Evolutionary conservation across 306 rosid genomes (phyloP), one percentile per base, ranked within the genome.

Genomic region (Abrus precatorius): DNA sequence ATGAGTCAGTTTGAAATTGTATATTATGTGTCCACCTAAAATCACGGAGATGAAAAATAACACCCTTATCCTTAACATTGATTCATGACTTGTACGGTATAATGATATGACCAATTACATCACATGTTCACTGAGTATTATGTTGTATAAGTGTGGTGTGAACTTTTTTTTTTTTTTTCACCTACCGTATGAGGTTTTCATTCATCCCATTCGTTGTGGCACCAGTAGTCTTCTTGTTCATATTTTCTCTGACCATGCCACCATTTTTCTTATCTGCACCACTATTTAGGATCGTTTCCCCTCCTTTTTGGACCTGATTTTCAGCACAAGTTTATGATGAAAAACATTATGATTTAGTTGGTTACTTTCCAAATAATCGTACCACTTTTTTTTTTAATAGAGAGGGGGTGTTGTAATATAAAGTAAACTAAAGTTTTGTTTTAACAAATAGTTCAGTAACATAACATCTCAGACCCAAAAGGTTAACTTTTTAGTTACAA

Each of bases 251-350:
- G 28, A 68, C 76, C 81, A 43, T 9, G 48, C 34, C 83, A 69
- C 45, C 84, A 61, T 69, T 82, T 77, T 75, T 80, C 32, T 54
- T 74, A 36, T 86, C 83, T 60, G 72, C 55, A 56, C 84, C 52
- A 80, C 75, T 10, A 29, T 76, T 78, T 52, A 93, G 84, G 83
- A 93, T 93, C 49, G 76, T 74, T 79, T 91, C 91, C 45, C 97
- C 99, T 89, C 94, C 99, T 69, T 87, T 91, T 6, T 93, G 89
- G 1, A 93, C 90, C 99, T 95, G 91, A 57, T 61, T 73, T 84
- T 75, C 59, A 41, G 52, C 29, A 30, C 48, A 30, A 48, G 41
- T 14, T 52, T 82, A 33, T 53, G 29, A 71, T 71, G 5, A 36
- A 70, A 70, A 54, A 2, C 33, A 32, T 67, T 65, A 49, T 30